Percentiles rank a stretch among this genome's conserved stretches.
Conservation (phyloP, 306 rosid genomes). For the Ceratonia siliqua region DNA sequence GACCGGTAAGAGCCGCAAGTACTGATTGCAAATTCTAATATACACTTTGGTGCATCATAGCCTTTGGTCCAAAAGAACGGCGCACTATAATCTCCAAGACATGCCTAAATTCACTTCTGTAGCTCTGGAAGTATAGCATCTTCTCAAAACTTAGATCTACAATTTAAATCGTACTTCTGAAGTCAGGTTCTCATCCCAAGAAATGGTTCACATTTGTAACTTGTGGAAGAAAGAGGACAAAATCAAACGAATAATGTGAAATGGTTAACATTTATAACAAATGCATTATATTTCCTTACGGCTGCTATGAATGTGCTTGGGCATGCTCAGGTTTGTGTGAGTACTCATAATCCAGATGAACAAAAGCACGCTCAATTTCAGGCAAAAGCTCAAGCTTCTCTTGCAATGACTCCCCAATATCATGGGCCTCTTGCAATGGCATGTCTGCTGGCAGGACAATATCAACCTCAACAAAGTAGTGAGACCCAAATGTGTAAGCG, state of each 20-base stretch:
- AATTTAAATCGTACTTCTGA: background rate
- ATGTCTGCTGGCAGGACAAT: slow-evolving; percentile 81
- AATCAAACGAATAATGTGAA: background rate
- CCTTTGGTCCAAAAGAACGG: background rate
- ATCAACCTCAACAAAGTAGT: slow-evolving; percentile 96
- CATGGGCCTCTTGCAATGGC: slow-evolving; percentile 93
- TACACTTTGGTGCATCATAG: background rate
- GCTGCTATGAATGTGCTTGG: slow-evolving; percentile 55
- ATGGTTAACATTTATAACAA: slow-evolving; percentile 21
- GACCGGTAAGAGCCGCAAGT: background rate
- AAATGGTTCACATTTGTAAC: slow-evolving; percentile 28
- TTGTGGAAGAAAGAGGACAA: background rate
- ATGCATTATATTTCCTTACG: background rate
- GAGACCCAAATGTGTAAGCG: slow-evolving; percentile 94
- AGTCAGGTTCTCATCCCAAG: slow-evolving; percentile 18
- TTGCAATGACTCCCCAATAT: slow-evolving; percentile 87
- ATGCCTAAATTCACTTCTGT: slow-evolving; percentile 14
- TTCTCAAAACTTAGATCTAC: slow-evolving; percentile 7
- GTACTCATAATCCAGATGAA: slow-evolving; percentile 93
- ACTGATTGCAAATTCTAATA: background rate
- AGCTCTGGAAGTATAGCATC: slow-evolving; percentile 8
- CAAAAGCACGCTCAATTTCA: slow-evolving; percentile 93
- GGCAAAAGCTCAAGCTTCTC: slow-evolving; percentile 90
- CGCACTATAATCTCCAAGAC: background rate
- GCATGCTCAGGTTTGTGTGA: slow-evolving; percentile 96